Evolutionary conservation across 768 basidiomycete species (phyloP), one percentile per base, ranked within the genome.

Genomic region (Suillus plorans): DNA sequence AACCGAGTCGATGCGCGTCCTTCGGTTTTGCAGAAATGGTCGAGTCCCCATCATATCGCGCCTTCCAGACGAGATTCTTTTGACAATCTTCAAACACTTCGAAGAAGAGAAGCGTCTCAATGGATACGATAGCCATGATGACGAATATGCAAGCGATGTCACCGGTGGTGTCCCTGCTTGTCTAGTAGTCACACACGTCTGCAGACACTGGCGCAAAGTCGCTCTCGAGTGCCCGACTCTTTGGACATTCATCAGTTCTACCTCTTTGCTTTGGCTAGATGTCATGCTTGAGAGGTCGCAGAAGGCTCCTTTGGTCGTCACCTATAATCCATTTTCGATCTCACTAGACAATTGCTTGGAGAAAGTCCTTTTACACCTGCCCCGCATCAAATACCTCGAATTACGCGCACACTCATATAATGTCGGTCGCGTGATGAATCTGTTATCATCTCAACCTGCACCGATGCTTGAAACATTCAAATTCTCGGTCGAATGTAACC

Each of bases 271-370:
- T 31, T 60, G 60, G 60, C 12, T n/a, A 36, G 60, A 44, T 20
- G 22, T 18, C 10, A 60, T 60, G 41, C 45, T 60, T 42, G 41
- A 36, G 45, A 47, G 60, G 25, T 60, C 60, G 45, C 44, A 60
- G 25, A 28, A 42, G 3, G 60, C 13, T 36, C 20, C 60, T 52
- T 52, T 52, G 50, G 25, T 28, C 16, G 25, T 50, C 22, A 25
- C 22, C n/a, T 50, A 12, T 16, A 42, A 16, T 7, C 6, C 4
- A n/a, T n/a, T 12, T 47, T 12, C 45, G n/a, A 13, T n/a, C n/a
- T 47, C n/a, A 47, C n/a, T 5, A 13, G 5, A 22, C n/a, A 12
- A 13, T 22, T 47, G 4, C 45, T 12, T 49, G 22, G 47, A 49
- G 22, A 49, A 25, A 49, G 6, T 49, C 13, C 47, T 49, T 49